A percentile compares a stretch with the other conserved stretches of the same genome.
Evolutionary conservation across 1,139 yeast species (phyloP).

Genomic region (Pichia inconspicua): DNA sequence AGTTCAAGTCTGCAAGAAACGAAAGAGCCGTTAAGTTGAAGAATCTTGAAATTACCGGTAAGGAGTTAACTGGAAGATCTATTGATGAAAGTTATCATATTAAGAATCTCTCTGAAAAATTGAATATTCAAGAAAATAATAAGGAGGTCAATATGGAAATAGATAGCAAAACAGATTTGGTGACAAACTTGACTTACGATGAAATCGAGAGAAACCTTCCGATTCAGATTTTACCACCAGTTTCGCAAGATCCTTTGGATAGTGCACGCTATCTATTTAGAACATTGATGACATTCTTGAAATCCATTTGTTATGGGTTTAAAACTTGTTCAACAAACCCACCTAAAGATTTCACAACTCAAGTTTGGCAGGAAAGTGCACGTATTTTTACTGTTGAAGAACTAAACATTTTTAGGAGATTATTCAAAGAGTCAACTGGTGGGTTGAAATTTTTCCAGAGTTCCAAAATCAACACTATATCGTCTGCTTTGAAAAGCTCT

Average conservation of each 20-base stretch:
- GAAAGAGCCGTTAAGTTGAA: constrained; percentile 39
- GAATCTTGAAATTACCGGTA: constrained; percentile 24
- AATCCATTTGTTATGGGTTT: constrained; percentile 84
- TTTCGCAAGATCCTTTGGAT: constrained; percentile 60
- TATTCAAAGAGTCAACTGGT: constrained; percentile 77
- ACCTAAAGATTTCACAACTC: constrained; percentile 53
- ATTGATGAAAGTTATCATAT: constrained; percentile 15
- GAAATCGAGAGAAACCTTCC: constrained; percentile 43
- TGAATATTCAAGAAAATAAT: constrained; percentile 5
- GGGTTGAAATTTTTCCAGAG: constrained; percentile 72
- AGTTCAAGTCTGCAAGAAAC: constrained; percentile 39
- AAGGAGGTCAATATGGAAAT: constrained; percentile 16
- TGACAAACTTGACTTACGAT: constrained; percentile 33
- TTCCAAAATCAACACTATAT: constrained; percentile 37
- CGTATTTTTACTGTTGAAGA: constrained; percentile 79
- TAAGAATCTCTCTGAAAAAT: constrained; percentile 12
- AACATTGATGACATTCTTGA: constrained; percentile 81
- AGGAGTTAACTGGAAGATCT: constrained; percentile 22
- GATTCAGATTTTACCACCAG: constrained; percentile 36
- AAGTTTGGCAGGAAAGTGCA: constrained; percentile 83
- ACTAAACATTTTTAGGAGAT: constrained; percentile 61
- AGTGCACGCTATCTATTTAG: constrained; percentile 86
- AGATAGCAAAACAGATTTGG: constrained; percentile 18
- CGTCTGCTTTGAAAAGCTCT: constrained; percentile 35
- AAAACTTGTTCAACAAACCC: constrained; percentile 89